phyloP scores from a whole-genome alignment of 306 rosid genomes.

The Luffa aegyptiaca region DNA sequence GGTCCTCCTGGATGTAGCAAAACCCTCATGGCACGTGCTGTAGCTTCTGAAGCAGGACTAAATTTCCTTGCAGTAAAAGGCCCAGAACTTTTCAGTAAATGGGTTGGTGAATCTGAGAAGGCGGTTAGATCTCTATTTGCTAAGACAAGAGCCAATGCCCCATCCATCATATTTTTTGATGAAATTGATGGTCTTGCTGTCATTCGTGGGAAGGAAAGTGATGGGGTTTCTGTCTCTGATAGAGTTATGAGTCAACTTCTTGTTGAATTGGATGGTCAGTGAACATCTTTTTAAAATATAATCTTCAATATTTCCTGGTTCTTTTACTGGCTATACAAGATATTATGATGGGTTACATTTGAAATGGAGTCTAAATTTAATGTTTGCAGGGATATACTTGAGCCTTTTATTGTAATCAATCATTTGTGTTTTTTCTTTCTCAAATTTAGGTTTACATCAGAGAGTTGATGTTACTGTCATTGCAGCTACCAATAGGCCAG shows the following conservation, averaged over 20 bases:
- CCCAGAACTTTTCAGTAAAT: conserved; percentile 92
- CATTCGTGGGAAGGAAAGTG: conserved; percentile 77
- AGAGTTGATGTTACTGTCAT: conserved; percentile 78
- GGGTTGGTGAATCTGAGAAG: conserved; percentile 99
- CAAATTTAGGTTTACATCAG: conserved; percentile 63
- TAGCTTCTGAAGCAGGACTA: conserved; percentile 81
- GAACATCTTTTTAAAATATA: conserved; percentile 8
- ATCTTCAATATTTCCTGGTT: not conserved
- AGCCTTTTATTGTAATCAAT: conserved; percentile 4
- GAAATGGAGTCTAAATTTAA: not conserved
- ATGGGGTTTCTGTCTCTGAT: conserved; percentile 83
- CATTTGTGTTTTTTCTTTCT: conserved; percentile 4
- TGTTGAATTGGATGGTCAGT: conserved; percentile 84
- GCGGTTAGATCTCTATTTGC: conserved; percentile 83
- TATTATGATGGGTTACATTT: not conserved
- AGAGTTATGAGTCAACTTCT: conserved; percentile 92
- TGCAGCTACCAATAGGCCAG: conserved; percentile 94
- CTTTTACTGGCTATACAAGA: not conserved
- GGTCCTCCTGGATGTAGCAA: conserved; percentile 99
- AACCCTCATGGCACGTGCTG: conserved; percentile 93
- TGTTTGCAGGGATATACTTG: not conserved
- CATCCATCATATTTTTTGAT: conserved; percentile 81
- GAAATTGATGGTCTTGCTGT: conserved; percentile 87
- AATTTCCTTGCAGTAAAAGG: conserved; percentile 94
- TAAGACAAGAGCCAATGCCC: conserved; percentile 94